Base-by-base conservation (phyloP, 768 basidiomycete species). In the Tylopilus felleus region DNA sequence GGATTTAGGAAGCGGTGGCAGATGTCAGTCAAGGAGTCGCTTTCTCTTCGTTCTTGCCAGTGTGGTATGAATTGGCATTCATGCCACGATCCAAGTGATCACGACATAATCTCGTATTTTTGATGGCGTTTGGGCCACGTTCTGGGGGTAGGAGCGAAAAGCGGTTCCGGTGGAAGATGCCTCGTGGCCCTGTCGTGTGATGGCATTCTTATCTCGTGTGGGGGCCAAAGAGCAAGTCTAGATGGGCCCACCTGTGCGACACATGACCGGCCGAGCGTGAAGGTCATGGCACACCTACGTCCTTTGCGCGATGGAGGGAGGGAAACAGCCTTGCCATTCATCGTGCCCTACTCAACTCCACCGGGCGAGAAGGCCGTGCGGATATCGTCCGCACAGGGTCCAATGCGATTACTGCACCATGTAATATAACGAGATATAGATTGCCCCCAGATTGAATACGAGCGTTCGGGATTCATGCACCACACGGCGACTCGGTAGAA, bases 361-460 rank as follows among this genome's bases (percentile, higher is more conserved):
- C 47, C 47, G 42, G 42, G 35, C 3, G 21, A 57, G 23, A 56
- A 52, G 38, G 55, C 58, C 66, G 51, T 36, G 39, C 55, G 60
- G 62, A 56, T 43, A 56, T 55, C 62, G 55, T 46, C 62, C 55
- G 59, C 60, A 52, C 19, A 60, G 62, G 62, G 58, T 56, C 60
- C 55, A 51, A 31, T 48, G 61, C 56, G 59, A 45, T 64, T 59
- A 59, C 43, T 45, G 16, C 6, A n/a, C 8, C 31, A 35, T 48
- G 51, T 52, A 23, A 60, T 56, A 28, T 51, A 10, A 38, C 52
- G 45, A 57, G 58, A 64, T 62, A 62, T 55, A 25, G 56, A 44
- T 22, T 27, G 29, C 29, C 29, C 29, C 29, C 29, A 9, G 8
- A 29, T 38, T 38, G 38, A 19, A 19, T 9, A 9, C 9, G 38